Percentiles rank a stretch among this genome's conserved stretches.
These are phyloP conservation scores for Aechmea fasciata DNA, from an alignment of 176 grass and related monocot genomes.

Conservation along the genomic window DNA sequence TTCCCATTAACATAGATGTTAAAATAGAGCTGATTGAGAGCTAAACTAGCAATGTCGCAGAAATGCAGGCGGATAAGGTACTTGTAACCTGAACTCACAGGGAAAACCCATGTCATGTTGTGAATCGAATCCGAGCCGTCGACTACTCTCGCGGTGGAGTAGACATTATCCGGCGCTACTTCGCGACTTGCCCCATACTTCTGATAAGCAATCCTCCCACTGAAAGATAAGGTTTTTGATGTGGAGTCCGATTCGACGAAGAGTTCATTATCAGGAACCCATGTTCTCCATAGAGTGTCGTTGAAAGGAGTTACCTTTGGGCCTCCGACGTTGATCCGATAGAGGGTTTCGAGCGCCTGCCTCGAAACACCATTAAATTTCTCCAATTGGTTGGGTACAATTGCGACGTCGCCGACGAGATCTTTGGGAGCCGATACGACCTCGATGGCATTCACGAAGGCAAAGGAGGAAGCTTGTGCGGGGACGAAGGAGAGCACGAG, in stretches of 20 bases:
- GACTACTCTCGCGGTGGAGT: slow-evolving; percentile 56
- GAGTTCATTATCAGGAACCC: slow-evolving; percentile 50
- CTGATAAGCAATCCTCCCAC: slow-evolving; percentile 72
- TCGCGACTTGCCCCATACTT: slow-evolving; percentile 55
- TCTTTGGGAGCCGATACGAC: slow-evolving; percentile 69
- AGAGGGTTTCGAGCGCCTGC: slow-evolving; percentile 66
- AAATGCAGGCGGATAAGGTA: slow-evolving; percentile 94
- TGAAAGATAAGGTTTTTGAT: slow-evolving; percentile 27
- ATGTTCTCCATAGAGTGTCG: slow-evolving; percentile 84
- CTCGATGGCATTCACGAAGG: slow-evolving; percentile 92
- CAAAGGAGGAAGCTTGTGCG: slow-evolving; percentile 31
- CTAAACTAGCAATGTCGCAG: slow-evolving; percentile 75
- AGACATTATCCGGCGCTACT: slow-evolving; percentile 75
- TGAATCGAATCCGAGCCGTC: slow-evolving; percentile 20
- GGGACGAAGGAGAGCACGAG: slow-evolving; percentile 65
- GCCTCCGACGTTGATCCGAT: slow-evolving; percentile 72
- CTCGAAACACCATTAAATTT: slow-evolving; percentile 42
- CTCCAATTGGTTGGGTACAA: slow-evolving; percentile 12
- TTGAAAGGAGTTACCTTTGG: slow-evolving; percentile 92
- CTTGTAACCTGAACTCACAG: slow-evolving; percentile 35
- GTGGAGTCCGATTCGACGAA: slow-evolving; percentile 27
- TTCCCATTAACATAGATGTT: slow-evolving; percentile 68
- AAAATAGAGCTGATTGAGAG: slow-evolving; percentile 58
- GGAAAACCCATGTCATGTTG: slow-evolving; percentile 67
- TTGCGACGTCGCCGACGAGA: slow-evolving; percentile 55